Evolutionary conservation across 257 asterid genomes (phyloP).

Genomic region (Primulina huaijiensis): DNA sequence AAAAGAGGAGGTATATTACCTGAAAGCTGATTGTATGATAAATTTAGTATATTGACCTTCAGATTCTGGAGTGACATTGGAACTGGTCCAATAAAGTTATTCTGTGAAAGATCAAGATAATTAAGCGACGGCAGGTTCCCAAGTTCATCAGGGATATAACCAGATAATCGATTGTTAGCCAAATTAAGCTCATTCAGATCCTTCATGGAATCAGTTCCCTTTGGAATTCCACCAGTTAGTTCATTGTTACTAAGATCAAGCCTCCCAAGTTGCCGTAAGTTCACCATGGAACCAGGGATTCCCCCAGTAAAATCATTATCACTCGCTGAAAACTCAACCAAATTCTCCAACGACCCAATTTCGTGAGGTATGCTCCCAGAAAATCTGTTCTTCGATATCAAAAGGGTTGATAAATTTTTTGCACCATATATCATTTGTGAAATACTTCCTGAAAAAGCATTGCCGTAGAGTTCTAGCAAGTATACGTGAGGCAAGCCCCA

Average conservation of each 20-base stretch:
- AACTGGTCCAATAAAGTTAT: constrained; percentile 51
- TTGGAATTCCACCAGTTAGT: constrained; percentile 59
- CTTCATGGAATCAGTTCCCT: constrained; percentile 41
- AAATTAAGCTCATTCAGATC: constrained; percentile 63
- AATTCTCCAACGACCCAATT: constrained; percentile 43
- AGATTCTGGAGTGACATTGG: constrained; percentile 60
- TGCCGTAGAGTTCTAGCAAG: constrained; percentile 56
- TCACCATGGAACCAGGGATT: constrained; percentile 50
- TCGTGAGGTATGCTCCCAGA: constrained; percentile 63
- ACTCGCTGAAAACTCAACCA: constrained; percentile 46
- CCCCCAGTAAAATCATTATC: constrained; percentile 52
- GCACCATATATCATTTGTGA: constrained; percentile 56
- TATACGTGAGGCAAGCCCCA: constrained; percentile 74
- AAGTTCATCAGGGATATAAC: constrained; percentile 60
- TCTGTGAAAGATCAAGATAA: constrained; percentile 77
- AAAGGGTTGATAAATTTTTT: constrained; percentile 45
- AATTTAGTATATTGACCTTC: constrained; percentile 60
- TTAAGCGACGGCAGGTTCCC: constrained; percentile 63
- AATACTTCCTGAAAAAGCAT: constrained; percentile 59
- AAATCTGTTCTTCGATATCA: constrained; percentile 50
- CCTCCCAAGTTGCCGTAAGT: constrained; percentile 43
- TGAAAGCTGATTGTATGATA: constrained; percentile 58
- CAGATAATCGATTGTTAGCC: constrained; percentile 54
- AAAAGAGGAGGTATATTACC: constrained; percentile 62
- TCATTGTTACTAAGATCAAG: constrained; percentile 61